Base-by-base conservation (phyloP, 306 rosid genomes). In the Rubus idaeus region DNA sequence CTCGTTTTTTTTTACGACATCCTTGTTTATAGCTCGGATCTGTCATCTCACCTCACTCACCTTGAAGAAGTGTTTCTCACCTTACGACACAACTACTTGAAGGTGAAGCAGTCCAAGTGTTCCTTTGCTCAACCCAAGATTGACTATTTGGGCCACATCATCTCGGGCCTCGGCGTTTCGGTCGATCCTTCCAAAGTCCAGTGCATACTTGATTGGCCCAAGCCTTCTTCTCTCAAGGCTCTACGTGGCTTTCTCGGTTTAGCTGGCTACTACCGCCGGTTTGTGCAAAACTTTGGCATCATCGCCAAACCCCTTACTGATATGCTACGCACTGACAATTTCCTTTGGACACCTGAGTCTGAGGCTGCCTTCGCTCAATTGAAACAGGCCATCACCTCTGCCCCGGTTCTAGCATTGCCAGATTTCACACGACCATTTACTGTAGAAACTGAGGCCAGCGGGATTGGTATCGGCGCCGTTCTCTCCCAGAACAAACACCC, bases 381-480 rank as follows among this genome's bases (percentile, higher is more conserved):
- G 1, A 50, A 50, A 4, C 6, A 13, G 5, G 53, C 53, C 4
- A 50, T 50, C 17, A 50, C 53, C 16, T 50, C 53, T 3, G 6
- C 53, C 5, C 53, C 5, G 0, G 53, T 50, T 0, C 53, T 50
- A 0, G 3, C 20, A 0, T 0, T 63, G 0, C 68, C 45, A 0
- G 21, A 37, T 3, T 63, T 63, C 45, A 35, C 10, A 0, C 1
- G 2, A 0, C 11, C 14, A 2, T 37, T 63, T 7, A 6, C 5
- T 0, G 10, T 63, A 0, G 68, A 63, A 2, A 12, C 4, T 0
- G 68, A 63, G 5, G 68, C 23, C 0, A 30, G 5, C 0, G 11
- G 11, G 0, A 0, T 1, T 0, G 68, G 45, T 4, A 35, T 63
- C 0, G 21, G 41, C 0, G 41, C 3, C 0, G 41, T 60, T 0